Evolutionary conservation across 2,329 filamentous ascomycete genomes (phyloP).

Genomic region (Trematosphaeria pertusa): DNA sequence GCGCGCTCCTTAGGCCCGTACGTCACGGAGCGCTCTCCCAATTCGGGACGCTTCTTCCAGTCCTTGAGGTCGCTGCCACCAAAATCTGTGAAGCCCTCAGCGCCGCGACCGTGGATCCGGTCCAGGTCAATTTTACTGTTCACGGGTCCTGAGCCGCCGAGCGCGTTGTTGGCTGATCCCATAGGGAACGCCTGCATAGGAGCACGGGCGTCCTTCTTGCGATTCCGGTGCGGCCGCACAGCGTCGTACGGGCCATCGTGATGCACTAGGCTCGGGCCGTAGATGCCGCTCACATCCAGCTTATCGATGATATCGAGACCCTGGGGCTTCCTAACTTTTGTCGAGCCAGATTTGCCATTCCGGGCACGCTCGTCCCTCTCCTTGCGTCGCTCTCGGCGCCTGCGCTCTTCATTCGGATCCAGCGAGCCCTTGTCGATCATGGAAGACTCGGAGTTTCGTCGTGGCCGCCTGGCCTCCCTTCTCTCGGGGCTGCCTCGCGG

Average conservation of each 20-base stretch:
- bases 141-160: slow-evolving; percentile 86
- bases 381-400: slow-evolving; percentile 56
- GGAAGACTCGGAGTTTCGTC: slow-evolving; percentile 83
- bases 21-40: slow-evolving; percentile 33
- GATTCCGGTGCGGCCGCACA: slow-evolving; percentile 92
- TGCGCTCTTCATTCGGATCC: slow-evolving; percentile 68
- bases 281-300: slow-evolving; percentile 94
- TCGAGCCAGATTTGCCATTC: slow-evolving; percentile 46
- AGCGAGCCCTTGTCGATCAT: slow-evolving; percentile 67
- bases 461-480: slow-evolving; percentile 60
- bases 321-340: slow-evolving; percentile 50
- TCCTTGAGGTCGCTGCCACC: slow-evolving; percentile 48
- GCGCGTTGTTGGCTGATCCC: slow-evolving; percentile 87
- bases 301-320: slow-evolving; percentile 92
- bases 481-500: slow-evolving; percentile 47
- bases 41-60: slow-evolving; percentile 45
- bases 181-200: slow-evolving; percentile 97
- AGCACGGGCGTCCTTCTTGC: slow-evolving; percentile 79
- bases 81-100: slow-evolving; percentile 89
- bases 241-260: slow-evolving; percentile 98
- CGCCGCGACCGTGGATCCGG: slow-evolving; percentile 82
- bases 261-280: slow-evolving; percentile 92
- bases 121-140: slow-evolving; percentile 84
- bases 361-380: slow-evolving; percentile 56
- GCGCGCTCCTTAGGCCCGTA: slow-evolving; percentile 54